Conservation (phyloP, 2,329 filamentous ascomycete genomes). For the Phaeosphaeria sp. region DNA sequence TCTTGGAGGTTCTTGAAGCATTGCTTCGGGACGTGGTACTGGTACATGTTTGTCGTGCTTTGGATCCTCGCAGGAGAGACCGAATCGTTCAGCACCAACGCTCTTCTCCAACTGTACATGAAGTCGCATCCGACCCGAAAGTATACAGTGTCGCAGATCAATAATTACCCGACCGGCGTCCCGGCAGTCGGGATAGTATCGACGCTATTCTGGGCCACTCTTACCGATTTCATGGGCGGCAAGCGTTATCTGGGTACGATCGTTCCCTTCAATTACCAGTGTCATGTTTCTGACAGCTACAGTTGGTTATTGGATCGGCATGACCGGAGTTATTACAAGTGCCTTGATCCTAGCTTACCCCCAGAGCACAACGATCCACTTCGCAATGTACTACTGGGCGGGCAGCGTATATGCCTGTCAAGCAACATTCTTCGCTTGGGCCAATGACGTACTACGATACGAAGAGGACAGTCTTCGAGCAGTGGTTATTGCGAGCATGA, state of each 20-base stretch:
- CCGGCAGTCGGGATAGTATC: slow-evolving; percentile 59
- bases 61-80: slow-evolving; percentile 76
- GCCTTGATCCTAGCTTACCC: slow-evolving; percentile 65
- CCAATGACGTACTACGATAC: slow-evolving; percentile 71
- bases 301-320: slow-evolving; percentile 63
- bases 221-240: slow-evolving; percentile 70
- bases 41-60: slow-evolving; percentile 70
- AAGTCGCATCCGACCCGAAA: slow-evolving; percentile 53
- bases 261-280: background rate
- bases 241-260: slow-evolving; percentile 64
- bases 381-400: slow-evolving; percentile 73
- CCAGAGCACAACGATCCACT: slow-evolving; percentile 61
- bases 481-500: slow-evolving; percentile 76
- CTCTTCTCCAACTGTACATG: slow-evolving; percentile 61
- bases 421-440: slow-evolving; percentile 78
- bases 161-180: slow-evolving; percentile 62
- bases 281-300: slow-evolving; percentile 7
- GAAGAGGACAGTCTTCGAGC: slow-evolving; percentile 69
- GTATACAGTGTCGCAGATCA: slow-evolving; percentile 58
- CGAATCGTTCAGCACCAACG: slow-evolving; percentile 72
- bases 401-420: slow-evolving; percentile 75
- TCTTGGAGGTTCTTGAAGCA: slow-evolving; percentile 59
- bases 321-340: slow-evolving; percentile 68
- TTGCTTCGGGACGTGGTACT: slow-evolving; percentile 67
- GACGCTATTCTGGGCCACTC: slow-evolving; percentile 72